phyloP scores from a whole-genome alignment of 2,329 filamentous ascomycete genomes.

The Salinomyces thailandicus region DNA sequence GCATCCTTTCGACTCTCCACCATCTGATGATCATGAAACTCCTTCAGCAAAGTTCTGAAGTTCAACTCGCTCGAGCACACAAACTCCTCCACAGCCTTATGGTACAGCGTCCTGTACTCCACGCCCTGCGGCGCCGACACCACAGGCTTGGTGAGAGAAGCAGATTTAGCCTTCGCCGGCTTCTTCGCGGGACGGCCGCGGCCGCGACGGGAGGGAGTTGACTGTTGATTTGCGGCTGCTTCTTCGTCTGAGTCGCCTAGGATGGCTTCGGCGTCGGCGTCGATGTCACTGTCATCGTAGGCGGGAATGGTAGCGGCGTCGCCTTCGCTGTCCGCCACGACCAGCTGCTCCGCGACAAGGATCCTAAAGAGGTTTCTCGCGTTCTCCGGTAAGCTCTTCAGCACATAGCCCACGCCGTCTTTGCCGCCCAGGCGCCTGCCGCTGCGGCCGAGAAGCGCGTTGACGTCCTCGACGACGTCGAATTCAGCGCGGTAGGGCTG shows the following conservation, averaged over 20 bases:
- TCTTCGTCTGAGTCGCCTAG: slow-evolving; percentile 21
- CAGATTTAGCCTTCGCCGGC: slow-evolving; percentile 7
- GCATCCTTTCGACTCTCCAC: slow-evolving; percentile 79
- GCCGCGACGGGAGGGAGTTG: slow-evolving; percentile 18
- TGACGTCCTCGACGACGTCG: slow-evolving; percentile 81
- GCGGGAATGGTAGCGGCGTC: slow-evolving; percentile 36
- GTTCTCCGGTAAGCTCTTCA: slow-evolving; percentile 85
- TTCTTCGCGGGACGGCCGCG: slow-evolving; percentile 17
- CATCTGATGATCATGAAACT: slow-evolving; percentile 98
- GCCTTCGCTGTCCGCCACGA: slow-evolving; percentile 40
- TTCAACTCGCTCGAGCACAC: slow-evolving; percentile 95
- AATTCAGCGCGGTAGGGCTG: slow-evolving; percentile 61
- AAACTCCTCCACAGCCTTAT: slow-evolving; percentile 92
- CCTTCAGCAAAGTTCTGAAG: slow-evolving; percentile 86
- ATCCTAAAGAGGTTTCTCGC: slow-evolving; percentile 78
- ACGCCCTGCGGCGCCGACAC: slow-evolving; percentile 43
- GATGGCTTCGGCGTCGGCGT: slow-evolving; percentile 14
- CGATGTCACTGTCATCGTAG: slow-evolving; percentile 21
- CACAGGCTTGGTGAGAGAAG: slow-evolving; percentile 8
- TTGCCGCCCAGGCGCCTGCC: slow-evolving; percentile 72
- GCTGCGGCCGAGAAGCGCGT: slow-evolving; percentile 72
- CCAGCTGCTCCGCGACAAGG: slow-evolving; percentile 73
- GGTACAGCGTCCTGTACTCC: slow-evolving; percentile 84
- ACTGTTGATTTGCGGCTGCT: slow-evolving; percentile 20
- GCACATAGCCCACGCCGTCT: slow-evolving; percentile 83